Base-by-base conservation (phyloP, 768 basidiomycete species). In the Mycena floridula region DNA sequence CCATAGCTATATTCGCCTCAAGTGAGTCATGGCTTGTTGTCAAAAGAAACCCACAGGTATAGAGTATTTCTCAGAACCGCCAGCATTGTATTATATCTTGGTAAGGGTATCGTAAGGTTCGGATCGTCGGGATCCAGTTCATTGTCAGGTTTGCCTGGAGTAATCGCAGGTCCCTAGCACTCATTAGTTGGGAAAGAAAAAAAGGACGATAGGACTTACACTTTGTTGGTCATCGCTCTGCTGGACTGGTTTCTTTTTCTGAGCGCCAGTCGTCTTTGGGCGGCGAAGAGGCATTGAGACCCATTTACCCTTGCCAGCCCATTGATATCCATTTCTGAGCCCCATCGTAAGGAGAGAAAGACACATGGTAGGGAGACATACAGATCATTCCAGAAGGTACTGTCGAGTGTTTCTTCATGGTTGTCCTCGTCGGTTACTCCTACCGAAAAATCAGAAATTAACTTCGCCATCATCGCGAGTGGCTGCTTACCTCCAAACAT, bases 351-450 rank as follows among this genome's bases (percentile, higher is more conserved):
- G 22, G 41, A 13, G 16, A 37, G 16, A 48, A 15, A 13, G 24
- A 3, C 13, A 25, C n/a, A 21, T n/a, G 5, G 39, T 37, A 30
- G 0, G 16, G 16, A 25, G 18, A 60, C 79, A 49, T 48, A 89
- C 88, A 94, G 50, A 54, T 94, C 91, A 48, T 92, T 90, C 72
- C 85, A 87, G 59, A 95, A 95, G 2, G 82, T 71, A 48, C 86
- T 90, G 46, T 90, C 85, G 50, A 96, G 59, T 3, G 75, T 79
- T 55, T 96, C 93, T 59, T 95, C 93, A 27, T 76, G 74, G 16
- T 71, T 80, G 52, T 95, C 92, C 48, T 91, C 87, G 48, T 96
- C 92, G 4, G 80, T 85, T 0, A 95, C 92, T n/a, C n/a, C n/a
- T n/a, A n/a, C n/a, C n/a, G n/a, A n/a, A n/a, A n/a, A n/a, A n/a